Base-by-base conservation (phyloP, 805 yeast genomes). In the Pichia heedii region DNA sequence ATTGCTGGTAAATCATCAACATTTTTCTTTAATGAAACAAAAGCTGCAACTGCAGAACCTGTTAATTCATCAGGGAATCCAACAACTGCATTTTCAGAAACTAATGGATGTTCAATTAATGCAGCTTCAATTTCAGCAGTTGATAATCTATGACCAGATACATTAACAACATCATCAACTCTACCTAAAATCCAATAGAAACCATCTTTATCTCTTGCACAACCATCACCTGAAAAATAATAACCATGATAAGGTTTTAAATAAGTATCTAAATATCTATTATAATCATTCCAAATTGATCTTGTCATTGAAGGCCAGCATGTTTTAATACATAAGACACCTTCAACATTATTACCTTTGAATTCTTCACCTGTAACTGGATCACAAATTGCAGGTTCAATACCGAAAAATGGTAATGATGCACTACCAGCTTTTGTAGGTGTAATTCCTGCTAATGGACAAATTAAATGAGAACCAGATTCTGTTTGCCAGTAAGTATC, bases 401-500 rank as follows among this genome's bases (percentile, higher is more conserved):
- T 78, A 60, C 95, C 95, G 57, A 84, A 83, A 67, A 84, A 81
- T 49, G 94, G 94, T 59, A 82, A 74, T 5, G 90, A 79, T 3
- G 93, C 93, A 36, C 87, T 78, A 45, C 95, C 94, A 13, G 94
- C 89, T 62, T 84, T 84, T 60, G 81, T 80, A 54, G 90, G 87
- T 21, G 85, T 78, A 34, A 81, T 73, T 54, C 80, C 81, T 39
- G 93, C 87, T 47, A 84, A 61, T 47, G 90, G 88, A 34, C 88
- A 74, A 47, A 84, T 76, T 58, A 84, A 68, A 59, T 84, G 93
- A 39, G 89, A 78, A 37, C 93, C 93, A 15, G 86, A 77, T 65
- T 84, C 95, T 4, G 95, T 84, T 69, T 83, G 89, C 94, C 94
- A 84, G 70, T 83, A 84, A 32, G 95, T 84, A 65, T 84, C 95